Base-by-base conservation (phyloP, 495 filamentous ascomycete species). In the Xylaria cubensis region DNA sequence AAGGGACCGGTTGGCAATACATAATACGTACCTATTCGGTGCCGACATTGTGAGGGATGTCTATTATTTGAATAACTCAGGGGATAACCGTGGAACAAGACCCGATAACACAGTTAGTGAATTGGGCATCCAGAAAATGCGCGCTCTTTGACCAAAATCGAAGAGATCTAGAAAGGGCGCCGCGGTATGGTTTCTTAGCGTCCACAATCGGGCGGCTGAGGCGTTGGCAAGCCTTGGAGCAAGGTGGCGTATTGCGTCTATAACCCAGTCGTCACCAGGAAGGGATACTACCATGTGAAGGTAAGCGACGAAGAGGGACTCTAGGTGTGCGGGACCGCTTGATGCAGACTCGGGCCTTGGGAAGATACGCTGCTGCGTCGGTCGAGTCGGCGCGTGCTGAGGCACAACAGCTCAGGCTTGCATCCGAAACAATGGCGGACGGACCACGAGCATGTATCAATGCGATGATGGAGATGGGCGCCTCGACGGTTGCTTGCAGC, bases 21-120 rank as follows among this genome's bases (percentile, higher is more conserved):
- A 61, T 32, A 7, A 63, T 29, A 75, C 77, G 51, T 77, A 79
- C 77, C 74, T 59, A 64, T 79, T 79, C 32, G 77, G 74, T 69
- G 73, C 75, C 58, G 77, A 70, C 77, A 79, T 79, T 2, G 29
- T 74, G 21, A 65, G 41, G 41, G 41, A 72, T 50, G 17, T n/a
- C 41, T 17, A 50, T 41, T 41, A 41, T 1, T 67, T 29, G 62
- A 56, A 29, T 59, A 9, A 58, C 32, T 64, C 51, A 17, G 41
- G 42, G 26, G 9, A 4, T 71, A 34, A 26, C 50, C 9, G 32
- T 58, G 32, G 21, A 58, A 42, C 50, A 26, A 56, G 36, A n/a
- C 61, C n/a, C 50, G 62, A 67, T 67, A 39, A 50, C 50, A 67
- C 70, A 61, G 15, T 26, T n/a, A 15, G 26, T 24, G 10, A 42